These are phyloP conservation scores for Acanthamoeba culbertsoni DNA, from an alignment of 208 protist species.

Conservation along the genomic window DNA sequence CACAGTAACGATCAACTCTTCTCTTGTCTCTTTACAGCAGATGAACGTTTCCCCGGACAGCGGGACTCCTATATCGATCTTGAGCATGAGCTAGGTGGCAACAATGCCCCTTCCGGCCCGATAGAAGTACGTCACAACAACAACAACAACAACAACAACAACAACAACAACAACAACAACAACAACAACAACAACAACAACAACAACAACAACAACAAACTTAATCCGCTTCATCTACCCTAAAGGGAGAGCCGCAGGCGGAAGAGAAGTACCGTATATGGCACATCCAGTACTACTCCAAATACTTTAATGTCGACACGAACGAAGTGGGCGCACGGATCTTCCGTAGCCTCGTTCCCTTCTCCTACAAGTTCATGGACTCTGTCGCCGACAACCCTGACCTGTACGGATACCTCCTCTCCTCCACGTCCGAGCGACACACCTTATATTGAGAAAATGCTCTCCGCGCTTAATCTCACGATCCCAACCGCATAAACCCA, in stretches of 20 bases:
- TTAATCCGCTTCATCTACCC: too few relatives aligned
- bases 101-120: background rate
- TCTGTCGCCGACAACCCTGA: constrained; percentile 45
- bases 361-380: constrained; percentile 42
- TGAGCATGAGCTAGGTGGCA: background rate
- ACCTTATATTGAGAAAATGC: background rate
- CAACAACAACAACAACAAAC: too few relatives aligned
- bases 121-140: too few relatives aligned
- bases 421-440: background rate
- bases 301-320: constrained; percentile 54
- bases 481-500: background rate
- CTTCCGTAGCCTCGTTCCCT: constrained; percentile 21
- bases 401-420: background rate
- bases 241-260: too few relatives aligned
- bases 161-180: too few relatives aligned
- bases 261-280: constrained; percentile 13
- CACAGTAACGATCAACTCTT: background rate
- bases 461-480: too few relatives aligned
- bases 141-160: too few relatives aligned
- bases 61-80: background rate
- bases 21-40: background rate
- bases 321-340: constrained; percentile 16
- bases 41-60: background rate
- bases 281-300: constrained; percentile 50
- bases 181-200: too few relatives aligned